Evolutionary conservation across 345 rosid species (phyloP).

Genomic region (Gossypium stocksii): DNA sequence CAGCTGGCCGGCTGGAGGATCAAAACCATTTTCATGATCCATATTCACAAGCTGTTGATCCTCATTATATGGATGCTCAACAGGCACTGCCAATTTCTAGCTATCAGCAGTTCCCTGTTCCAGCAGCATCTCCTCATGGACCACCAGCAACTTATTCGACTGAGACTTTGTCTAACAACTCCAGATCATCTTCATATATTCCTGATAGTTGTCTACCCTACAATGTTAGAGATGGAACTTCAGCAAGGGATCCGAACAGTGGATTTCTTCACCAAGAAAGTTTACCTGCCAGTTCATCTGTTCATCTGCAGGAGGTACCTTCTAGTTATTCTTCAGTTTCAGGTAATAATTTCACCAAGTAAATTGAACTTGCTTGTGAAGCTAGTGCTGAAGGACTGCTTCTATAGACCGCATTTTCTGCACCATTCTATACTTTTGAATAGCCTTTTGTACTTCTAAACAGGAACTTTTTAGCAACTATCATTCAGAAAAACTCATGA

Average conservation of each 20-base stretch:
- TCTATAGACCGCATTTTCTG: background rate
- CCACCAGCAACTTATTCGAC: constrained; percentile 38
- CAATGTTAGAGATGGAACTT: constrained; percentile 6
- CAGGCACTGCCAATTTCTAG: constrained; percentile 37
- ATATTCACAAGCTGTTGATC: constrained; percentile 38
- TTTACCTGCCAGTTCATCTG: constrained; percentile 46
- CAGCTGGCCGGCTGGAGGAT: constrained; percentile 44
- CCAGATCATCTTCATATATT: constrained; percentile 39
- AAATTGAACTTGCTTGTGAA: constrained; percentile 48
- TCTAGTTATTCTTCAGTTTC: constrained; percentile 99
- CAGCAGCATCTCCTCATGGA: constrained; percentile 38
- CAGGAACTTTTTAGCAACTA: background rate
- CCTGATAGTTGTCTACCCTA: constrained; percentile 43
- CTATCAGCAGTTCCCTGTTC: constrained; percentile 61
- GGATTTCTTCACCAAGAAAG: constrained; percentile 41
- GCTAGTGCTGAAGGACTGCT: constrained; percentile 34
- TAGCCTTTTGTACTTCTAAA: constrained; percentile 1
- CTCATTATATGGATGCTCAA: constrained; percentile 57
- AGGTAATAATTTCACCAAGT: constrained; percentile 79
- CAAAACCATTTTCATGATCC: constrained; percentile 45
- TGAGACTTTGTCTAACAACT: constrained; percentile 33
- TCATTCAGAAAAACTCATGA: background rate
- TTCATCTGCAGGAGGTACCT: constrained; percentile 99
- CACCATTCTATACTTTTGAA: background rate
- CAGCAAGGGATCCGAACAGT: background rate